Evolutionary conservation across 106 monocot species (phyloP).

Genomic region (Dendrobium officinale): DNA sequence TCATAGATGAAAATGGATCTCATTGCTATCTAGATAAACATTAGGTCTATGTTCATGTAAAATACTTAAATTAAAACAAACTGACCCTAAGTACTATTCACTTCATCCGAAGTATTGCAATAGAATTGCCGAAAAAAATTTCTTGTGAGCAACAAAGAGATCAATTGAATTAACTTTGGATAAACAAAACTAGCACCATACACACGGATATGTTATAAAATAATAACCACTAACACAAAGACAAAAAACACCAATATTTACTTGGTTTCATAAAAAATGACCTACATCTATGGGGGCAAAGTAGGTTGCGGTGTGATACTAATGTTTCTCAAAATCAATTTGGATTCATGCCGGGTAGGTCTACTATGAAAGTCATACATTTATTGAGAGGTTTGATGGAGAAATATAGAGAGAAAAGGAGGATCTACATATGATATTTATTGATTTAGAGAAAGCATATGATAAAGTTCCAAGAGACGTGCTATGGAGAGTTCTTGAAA

Average conservation of each 20-base stretch:
- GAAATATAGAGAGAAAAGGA: no score
- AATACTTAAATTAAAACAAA: not conserved
- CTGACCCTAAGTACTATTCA: not conserved
- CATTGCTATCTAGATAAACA: not conserved
- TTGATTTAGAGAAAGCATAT: no score
- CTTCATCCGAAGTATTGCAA: not conserved
- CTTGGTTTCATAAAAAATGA: no score
- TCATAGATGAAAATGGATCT: not conserved
- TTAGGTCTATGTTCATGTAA: not conserved
- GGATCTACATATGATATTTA: no score
- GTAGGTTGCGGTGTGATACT: no score
- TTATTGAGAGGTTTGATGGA: no score
- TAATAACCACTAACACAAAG: not conserved
- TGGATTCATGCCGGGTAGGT: no score
- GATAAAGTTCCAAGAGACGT: no score
- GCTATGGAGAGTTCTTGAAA: no score
- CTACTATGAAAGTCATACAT: no score
- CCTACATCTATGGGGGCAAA: no score
- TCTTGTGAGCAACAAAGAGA: not conserved
- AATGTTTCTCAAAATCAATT: no score
- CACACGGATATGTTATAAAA: not conserved
- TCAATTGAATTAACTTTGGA: not conserved
- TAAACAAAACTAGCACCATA: not conserved
- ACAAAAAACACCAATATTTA: not conserved
- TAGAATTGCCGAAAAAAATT: not conserved